phyloP scores from a whole-genome alignment of 2,329 filamentous ascomycete species.

The Talaromyces sp. region DNA sequence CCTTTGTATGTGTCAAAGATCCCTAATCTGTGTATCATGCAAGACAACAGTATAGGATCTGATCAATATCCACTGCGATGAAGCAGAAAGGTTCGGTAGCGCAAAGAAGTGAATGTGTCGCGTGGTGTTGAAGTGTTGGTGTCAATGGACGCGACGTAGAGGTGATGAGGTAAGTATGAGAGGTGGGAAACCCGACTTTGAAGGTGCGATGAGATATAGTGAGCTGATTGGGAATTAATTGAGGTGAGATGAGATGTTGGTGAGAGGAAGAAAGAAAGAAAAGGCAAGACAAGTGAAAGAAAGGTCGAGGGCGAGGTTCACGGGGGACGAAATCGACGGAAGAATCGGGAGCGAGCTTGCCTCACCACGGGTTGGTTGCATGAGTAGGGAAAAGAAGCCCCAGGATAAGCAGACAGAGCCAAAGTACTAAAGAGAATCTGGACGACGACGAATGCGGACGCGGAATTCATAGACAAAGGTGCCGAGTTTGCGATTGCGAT shows the following conservation, averaged over 20 bases:
- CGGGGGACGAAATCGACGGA: slow-evolving; percentile 5
- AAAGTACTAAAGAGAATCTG: slow-evolving; percentile 6
- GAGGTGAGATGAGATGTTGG: background rate
- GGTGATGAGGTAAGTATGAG: slow-evolving; percentile 21
- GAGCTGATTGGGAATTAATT: background rate
- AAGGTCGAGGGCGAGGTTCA: slow-evolving; percentile 10
- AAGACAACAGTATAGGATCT: slow-evolving; percentile 4
- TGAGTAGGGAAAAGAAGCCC: background rate
- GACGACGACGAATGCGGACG: slow-evolving; percentile 12
- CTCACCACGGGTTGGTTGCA: slow-evolving; percentile 7
- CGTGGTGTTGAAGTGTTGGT: background rate
- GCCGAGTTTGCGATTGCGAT: slow-evolving; percentile 15
- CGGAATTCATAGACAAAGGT: slow-evolving; percentile 9
- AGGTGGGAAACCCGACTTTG: background rate
- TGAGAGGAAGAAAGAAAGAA: slow-evolving; percentile 17
- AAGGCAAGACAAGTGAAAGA: slow-evolving; percentile 6
- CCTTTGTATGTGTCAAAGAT: slow-evolving; percentile 20
- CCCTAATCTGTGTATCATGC: background rate
- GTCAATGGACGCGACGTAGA: slow-evolving; percentile 17
- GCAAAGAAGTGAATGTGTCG: slow-evolving; percentile 2
- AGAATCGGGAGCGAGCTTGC: slow-evolving; percentile 4
- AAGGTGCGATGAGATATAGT: background rate
- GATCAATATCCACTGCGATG: slow-evolving; percentile 4
- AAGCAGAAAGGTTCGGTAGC: slow-evolving; percentile 7
- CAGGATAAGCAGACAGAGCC: background rate